Evolutionary conservation across 371 early-diverging fungal genomes (phyloP).

Genomic region (Phascolomyces articulosus): DNA sequence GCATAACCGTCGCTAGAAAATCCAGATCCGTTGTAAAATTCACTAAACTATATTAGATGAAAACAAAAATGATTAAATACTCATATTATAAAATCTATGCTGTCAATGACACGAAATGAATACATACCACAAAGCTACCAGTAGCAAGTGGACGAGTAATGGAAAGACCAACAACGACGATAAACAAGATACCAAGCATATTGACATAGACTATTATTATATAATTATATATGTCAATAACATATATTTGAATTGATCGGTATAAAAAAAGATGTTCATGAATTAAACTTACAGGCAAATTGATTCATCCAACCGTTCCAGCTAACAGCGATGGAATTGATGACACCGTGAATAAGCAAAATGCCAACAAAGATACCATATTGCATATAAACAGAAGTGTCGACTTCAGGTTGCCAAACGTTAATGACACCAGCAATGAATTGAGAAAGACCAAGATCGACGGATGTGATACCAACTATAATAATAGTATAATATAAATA

Average conservation of each 20-base stretch:
- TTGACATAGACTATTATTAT: conserved; percentile 41
- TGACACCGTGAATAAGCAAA: conserved; percentile 47
- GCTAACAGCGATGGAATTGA: conserved; percentile 57
- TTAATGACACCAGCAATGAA: conserved; percentile 57
- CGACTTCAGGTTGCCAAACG: conserved; percentile 40
- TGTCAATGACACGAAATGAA: too few species aligned
- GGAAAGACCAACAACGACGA: conserved; percentile 56
- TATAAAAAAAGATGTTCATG: too few species aligned
- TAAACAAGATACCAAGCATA: conserved; percentile 54
- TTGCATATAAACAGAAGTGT: conserved; percentile 49
- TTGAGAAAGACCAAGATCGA: conserved; percentile 58
- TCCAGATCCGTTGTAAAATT: conserved; percentile 59
- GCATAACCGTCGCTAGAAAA: conserved; percentile 52
- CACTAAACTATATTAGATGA: conserved; percentile 36
- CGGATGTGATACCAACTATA: conserved; percentile 50
- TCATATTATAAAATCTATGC: conserved; percentile 9
- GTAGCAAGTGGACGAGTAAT: conserved; percentile 42
- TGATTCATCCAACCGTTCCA: conserved; percentile 55
- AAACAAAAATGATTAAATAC: background rate
- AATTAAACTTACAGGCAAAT: conserved; percentile 51
- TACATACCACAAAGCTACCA: conserved; percentile 36
- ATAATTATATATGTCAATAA: background rate
- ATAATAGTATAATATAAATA: background rate
- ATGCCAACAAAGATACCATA: conserved; percentile 54
- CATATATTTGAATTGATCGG: too few species aligned